Evolutionary conservation across 331 rosid genomes (phyloP).

Genomic region (Malus hybrid): DNA sequence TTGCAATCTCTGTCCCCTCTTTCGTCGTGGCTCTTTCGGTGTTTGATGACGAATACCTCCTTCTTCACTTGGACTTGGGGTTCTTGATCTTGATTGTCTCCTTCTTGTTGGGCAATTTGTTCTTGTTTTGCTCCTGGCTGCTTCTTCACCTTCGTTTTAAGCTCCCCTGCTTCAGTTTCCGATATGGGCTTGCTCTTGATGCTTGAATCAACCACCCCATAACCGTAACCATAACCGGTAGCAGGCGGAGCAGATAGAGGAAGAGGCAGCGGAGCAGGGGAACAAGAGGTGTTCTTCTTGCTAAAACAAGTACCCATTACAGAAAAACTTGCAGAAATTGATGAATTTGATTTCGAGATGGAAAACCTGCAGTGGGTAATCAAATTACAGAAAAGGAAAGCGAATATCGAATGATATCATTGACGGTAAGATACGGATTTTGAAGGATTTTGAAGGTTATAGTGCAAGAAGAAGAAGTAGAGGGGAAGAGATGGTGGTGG

Average conservation of each 20-base stretch:
- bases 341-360: neutral
- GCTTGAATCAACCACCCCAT: conserved; percentile 10
- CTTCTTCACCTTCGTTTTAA: conserved; percentile 17
- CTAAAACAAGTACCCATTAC: conserved; percentile 85
- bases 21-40: conserved; percentile 76
- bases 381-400: neutral
- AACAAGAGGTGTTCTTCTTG: conserved; percentile 49
- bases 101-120: conserved; percentile 10
- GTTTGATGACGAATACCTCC: conserved; percentile 73
- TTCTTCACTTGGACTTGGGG: conserved; percentile 36
- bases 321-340: neutral
- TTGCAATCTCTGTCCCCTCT: conserved; percentile 36
- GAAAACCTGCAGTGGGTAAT: neutral
- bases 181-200: neutral
- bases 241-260: neutral
- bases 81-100: conserved; percentile 10
- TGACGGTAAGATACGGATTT: neutral
- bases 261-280: neutral
- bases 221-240: conserved; percentile 12
- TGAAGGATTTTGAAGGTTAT: too few relatives aligned
- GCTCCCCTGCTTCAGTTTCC: neutral
- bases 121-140: conserved; percentile 23
- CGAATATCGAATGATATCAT: neutral
- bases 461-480: neutral
- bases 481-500: conserved; percentile 3